Evolutionary conservation across 139 green algal species (phyloP), one percentile per base, ranked within the genome.

Genomic region (Chlorella sp.): DNA sequence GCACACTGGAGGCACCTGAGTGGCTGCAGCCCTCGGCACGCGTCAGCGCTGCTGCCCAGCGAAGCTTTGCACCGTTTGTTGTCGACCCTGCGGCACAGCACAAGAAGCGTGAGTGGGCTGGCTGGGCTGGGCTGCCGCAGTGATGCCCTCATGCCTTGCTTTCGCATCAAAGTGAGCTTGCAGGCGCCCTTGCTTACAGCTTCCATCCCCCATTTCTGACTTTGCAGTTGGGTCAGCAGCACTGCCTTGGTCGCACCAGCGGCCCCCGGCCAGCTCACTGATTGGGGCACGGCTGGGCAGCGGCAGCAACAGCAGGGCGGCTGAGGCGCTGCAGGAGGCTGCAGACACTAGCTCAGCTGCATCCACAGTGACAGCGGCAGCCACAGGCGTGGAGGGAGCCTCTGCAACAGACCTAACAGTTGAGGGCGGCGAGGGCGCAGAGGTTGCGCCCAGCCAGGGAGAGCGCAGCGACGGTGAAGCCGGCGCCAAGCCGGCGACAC

Each of bases 191-290:
- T n/a, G n/a, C n/a, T n/a, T n/a, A n/a, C n/a, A n/a, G n/a, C n/a
- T n/a, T n/a, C n/a, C n/a, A n/a, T n/a, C n/a, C 39, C 5, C 1
- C 68, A 28, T 20, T n/a, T 2, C 34, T 11, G 6, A 0, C 70
- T 36, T 25, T 64, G 78, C 78, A 83, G 78, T n/a, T 30, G 78
- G 78, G 3, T 74, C 63, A 3, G 78, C 63, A 4, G 32, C 62
- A 26, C 63, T 83, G 78, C 78, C 78, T 17, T 83, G 78, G 78
- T 56, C 78, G 12, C 78, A 74, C 5, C 78, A 83, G 39, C 78
- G 78, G 0, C 63, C 78, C 5, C 78, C 78, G 30, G 78, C 78
- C n/a, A n/a, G 3, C 32, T 15, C 62, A 18, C 39, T 83, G 5
- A 83, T 83, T 34, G 78, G 78, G 3, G 47, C 56, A 0, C 78